A percentile compares a stretch with the other conserved stretches of the same genome.
Evolutionary conservation across 805 yeast genomes (phyloP).

Genomic region (Schwanniomyces vanrijiae): DNA sequence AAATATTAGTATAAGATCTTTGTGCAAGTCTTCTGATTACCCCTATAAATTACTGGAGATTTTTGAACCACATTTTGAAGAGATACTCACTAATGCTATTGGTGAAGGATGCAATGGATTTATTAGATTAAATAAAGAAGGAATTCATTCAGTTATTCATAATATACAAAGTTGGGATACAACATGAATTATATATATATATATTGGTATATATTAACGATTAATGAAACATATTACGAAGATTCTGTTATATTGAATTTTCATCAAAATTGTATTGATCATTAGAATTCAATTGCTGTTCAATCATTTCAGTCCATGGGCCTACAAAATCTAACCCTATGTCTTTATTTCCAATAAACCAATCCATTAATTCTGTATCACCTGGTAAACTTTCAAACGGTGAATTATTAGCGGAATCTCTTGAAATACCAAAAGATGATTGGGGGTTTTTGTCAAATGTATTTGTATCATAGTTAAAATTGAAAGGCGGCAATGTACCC

Average conservation of each 20-base stretch:
- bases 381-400: constrained; percentile 26
- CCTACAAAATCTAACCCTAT: constrained; percentile 53
- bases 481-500: not conserved
- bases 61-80: not conserved
- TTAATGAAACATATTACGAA: not conserved
- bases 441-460: constrained; percentile 4
- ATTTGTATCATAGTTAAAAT: constrained; percentile 1
- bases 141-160: constrained; percentile 19
- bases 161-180: constrained; percentile 28
- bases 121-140: not conserved
- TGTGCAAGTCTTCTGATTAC: not conserved
- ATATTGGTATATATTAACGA: not conserved
- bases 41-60: not conserved
- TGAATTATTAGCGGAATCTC: constrained; percentile 8
- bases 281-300: constrained; percentile 52
- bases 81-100: not conserved
- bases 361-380: constrained; percentile 44
- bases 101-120: not conserved
- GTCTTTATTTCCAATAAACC: constrained; percentile 40
- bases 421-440: constrained; percentile 7
- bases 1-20: not conserved
- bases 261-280: constrained; percentile 18
- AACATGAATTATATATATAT: not conserved
- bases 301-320: constrained; percentile 80
- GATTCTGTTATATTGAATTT: not conserved